A percentile compares a stretch with the other conserved stretches of the same genome.
These are phyloP conservation scores for Tuber borchii DNA, from an alignment of 495 filamentous ascomycete species.

Conservation along the genomic window DNA sequence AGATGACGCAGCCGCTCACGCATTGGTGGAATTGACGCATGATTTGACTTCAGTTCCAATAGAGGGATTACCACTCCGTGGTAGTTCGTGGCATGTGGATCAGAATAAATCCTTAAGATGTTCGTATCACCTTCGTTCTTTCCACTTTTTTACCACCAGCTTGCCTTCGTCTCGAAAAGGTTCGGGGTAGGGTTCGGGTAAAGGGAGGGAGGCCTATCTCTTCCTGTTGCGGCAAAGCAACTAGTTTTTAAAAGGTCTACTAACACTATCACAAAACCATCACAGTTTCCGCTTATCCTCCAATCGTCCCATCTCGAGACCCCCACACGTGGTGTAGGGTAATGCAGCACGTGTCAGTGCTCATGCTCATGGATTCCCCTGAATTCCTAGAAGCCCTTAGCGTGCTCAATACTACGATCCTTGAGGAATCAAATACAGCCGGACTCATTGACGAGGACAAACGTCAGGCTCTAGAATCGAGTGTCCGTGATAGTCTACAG, in stretches of 20 bases:
- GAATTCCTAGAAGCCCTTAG: slow-evolving; percentile 42
- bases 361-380: slow-evolving; percentile 46
- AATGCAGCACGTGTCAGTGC: slow-evolving; percentile 44
- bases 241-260: not conserved
- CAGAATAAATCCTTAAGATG: slow-evolving; percentile 27
- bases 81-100: slow-evolving; percentile 30
- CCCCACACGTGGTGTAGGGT: slow-evolving; percentile 34
- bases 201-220: not conserved
- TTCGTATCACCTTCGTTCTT: slow-evolving; percentile 8
- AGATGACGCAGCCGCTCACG: slow-evolving; percentile 13
- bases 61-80: slow-evolving; percentile 30
- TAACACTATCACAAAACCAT: not conserved
- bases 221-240: not conserved
- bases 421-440: slow-evolving; percentile 1
- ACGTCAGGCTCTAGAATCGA: not conserved
- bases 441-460: not conserved
- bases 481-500: not conserved
- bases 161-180: not conserved
- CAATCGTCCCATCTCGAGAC: slow-evolving; percentile 34
- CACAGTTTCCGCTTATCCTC: slow-evolving; percentile 38
- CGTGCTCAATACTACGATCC: slow-evolving; percentile 19
- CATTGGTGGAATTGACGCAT: slow-evolving; percentile 23
- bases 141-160: not conserved
- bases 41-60: slow-evolving; percentile 16
- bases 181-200: not conserved